Evolutionary conservation across 108 stramenopile genomes (phyloP).

Genomic region (Skeletonema marinoi): DNA sequence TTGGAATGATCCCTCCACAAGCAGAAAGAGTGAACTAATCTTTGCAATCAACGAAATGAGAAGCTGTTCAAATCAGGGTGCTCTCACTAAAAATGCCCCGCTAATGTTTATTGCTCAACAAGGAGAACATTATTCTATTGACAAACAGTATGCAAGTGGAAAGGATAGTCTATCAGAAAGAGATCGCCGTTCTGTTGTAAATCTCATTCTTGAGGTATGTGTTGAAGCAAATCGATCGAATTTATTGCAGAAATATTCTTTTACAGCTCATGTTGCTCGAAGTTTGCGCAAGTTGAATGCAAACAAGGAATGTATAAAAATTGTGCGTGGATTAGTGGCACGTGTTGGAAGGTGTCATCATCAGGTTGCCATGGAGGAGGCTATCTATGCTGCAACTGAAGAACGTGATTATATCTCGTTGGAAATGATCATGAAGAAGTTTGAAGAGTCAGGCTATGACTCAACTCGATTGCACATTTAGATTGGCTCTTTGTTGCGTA

Average conservation of each 20-base stretch:
- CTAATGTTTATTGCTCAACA: conserved; percentile 44
- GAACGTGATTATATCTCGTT: conserved; percentile 30
- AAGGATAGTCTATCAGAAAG: conserved; percentile 6
- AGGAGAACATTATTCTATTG: conserved; percentile 16
- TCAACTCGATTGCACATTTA: conserved; percentile 7
- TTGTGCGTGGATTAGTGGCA: conserved; percentile 31
- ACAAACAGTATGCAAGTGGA: conserved; percentile 5
- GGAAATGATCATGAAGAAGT: conserved; percentile 11
- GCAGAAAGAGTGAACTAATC: conserved; percentile 59
- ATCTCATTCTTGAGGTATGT: conserved; percentile 44
- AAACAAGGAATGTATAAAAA: conserved; percentile 33
- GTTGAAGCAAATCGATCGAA: conserved; percentile 39
- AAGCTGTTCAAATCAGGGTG: conserved; percentile 29
- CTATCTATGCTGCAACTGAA: conserved; percentile 34
- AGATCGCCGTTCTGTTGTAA: conserved; percentile 23
- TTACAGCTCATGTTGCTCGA: conserved; percentile 36
- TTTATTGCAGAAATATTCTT: conserved; percentile 26
- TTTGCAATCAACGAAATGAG: conserved; percentile 66
- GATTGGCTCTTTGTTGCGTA: not conserved
- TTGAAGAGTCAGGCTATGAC: conserved; percentile 36
- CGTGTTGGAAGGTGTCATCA: conserved; percentile 19
- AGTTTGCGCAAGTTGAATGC: conserved; percentile 41
- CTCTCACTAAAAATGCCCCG: conserved; percentile 45
- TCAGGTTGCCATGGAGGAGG: conserved; percentile 38
- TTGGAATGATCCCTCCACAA: conserved; percentile 69